These are phyloP conservation scores for Talaromyces sp. DNA, from an alignment of 2,329 filamentous ascomycete genomes.

Conservation along the genomic window DNA sequence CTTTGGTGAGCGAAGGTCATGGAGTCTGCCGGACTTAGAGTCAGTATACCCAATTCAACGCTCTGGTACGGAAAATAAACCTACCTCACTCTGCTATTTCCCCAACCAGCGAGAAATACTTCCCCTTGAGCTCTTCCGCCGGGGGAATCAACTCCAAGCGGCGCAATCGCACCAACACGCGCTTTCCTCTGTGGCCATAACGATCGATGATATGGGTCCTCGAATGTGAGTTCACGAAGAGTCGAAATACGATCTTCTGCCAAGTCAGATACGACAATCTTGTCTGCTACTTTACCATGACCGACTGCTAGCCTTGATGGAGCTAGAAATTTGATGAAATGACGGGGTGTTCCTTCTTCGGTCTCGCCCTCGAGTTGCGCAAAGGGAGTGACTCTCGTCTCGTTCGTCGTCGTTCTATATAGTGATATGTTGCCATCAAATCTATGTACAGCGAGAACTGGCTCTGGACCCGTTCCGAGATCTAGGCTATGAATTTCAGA, in stretches of 20 bases:
- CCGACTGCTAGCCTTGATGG: constrained; percentile 52
- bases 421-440: constrained; percentile 48
- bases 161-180: constrained; percentile 37
- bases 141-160: constrained; percentile 28
- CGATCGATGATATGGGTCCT: constrained; percentile 11
- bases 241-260: constrained; percentile 42
- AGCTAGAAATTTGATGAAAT: constrained; percentile 54
- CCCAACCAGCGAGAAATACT: constrained; percentile 59
- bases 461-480: constrained; percentile 38
- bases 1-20: constrained; percentile 56
- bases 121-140: constrained; percentile 40
- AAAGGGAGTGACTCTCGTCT: constrained; percentile 36
- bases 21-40: constrained; percentile 42
- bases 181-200: constrained; percentile 20
- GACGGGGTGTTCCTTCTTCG: constrained; percentile 35
- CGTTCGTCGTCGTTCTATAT: constrained; percentile 40
- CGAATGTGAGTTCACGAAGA: constrained; percentile 38
- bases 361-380: constrained; percentile 26
- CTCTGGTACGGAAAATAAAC: background rate
- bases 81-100: constrained; percentile 52
- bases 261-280: constrained; percentile 52
- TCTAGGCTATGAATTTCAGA: constrained; percentile 48
- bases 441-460: constrained; percentile 52
- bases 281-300: constrained; percentile 41
- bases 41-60: background rate